Conservation (phyloP, 2,329 filamentous ascomycete genomes). For the Basipetospora chlamydospora region DNA sequence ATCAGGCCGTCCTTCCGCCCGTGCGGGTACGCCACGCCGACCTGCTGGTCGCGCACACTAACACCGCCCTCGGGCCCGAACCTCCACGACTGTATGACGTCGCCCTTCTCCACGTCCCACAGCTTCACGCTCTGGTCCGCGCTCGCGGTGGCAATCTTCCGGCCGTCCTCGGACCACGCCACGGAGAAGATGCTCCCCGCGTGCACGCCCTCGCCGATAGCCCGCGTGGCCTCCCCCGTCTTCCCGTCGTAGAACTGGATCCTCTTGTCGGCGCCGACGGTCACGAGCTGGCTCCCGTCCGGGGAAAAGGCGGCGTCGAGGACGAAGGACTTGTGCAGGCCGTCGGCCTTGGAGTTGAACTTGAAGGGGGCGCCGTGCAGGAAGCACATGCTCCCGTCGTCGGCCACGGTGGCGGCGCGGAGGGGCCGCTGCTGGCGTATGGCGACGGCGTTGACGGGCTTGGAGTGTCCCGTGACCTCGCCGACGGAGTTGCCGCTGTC, state of each 20-base stretch:
- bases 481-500: conserved; percentile 95
- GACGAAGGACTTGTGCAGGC: conserved; percentile 76
- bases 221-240: conserved; percentile 67
- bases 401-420: conserved; percentile 77
- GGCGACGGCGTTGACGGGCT: conserved; percentile 79
- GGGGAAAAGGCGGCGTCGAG: conserved; percentile 81
- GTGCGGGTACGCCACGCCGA: conserved; percentile 81
- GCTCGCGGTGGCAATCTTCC: conserved; percentile 75
- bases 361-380: conserved; percentile 93
- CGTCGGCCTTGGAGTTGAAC: conserved; percentile 70
- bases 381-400: conserved; percentile 82
- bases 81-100: conserved; percentile 67
- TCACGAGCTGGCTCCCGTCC: conserved; percentile 68
- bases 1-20: conserved; percentile 74
- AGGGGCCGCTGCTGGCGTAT: conserved; percentile 84
- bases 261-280: conserved; percentile 78
- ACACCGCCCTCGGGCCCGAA: conserved; percentile 61
- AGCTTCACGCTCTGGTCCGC: conserved; percentile 90
- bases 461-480: conserved; percentile 83
- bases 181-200: conserved; percentile 87
- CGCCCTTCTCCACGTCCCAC: conserved; percentile 77
- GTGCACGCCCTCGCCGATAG: conserved; percentile 73
- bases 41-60: conserved; percentile 73
- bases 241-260: conserved; percentile 96
- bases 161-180: conserved; percentile 79